Conservation (phyloP, 2,329 filamentous ascomycete genomes). For the Fonsecaea pedrosoi region DNA sequence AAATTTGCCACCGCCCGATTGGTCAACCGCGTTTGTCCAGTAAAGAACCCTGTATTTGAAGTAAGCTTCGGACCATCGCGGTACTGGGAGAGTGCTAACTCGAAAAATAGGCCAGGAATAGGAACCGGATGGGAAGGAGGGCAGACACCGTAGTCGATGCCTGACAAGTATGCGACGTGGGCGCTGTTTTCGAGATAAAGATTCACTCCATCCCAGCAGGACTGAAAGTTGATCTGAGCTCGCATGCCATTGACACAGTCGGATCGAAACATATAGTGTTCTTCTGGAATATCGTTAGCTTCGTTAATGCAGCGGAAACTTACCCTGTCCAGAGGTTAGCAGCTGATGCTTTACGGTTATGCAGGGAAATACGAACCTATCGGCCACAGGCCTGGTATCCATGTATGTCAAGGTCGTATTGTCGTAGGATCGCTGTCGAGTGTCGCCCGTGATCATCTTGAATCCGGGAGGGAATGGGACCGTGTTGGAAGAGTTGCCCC, state of each 20-base stretch:
- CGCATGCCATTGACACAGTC: slow-evolving; percentile 83
- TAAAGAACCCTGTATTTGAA: slow-evolving; percentile 62
- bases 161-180: slow-evolving; percentile 78
- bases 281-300: slow-evolving; percentile 61
- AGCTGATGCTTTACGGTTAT: slow-evolving; percentile 55
- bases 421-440: slow-evolving; percentile 60
- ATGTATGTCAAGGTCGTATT: slow-evolving; percentile 34
- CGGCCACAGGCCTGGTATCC: slow-evolving; percentile 68
- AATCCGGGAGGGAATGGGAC: slow-evolving; percentile 78
- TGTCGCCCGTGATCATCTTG: slow-evolving; percentile 79
- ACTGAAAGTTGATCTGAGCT: slow-evolving; percentile 85
- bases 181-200: slow-evolving; percentile 60
- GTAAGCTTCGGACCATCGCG: background rate
- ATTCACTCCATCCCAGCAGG: slow-evolving; percentile 82
- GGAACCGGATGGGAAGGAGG: slow-evolving; percentile 72
- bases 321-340: slow-evolving; percentile 49
- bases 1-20: slow-evolving; percentile 64
- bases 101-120: slow-evolving; percentile 78
- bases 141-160: slow-evolving; percentile 78
- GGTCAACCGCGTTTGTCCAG: slow-evolving; percentile 38
- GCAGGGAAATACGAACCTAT: slow-evolving; percentile 76
- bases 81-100: slow-evolving; percentile 58
- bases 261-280: slow-evolving; percentile 72
- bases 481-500: slow-evolving; percentile 60
- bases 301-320: slow-evolving; percentile 91